These are phyloP conservation scores for Kwoniella sp. DNA, from an alignment of 768 basidiomycete species.

Conservation along the genomic window DNA sequence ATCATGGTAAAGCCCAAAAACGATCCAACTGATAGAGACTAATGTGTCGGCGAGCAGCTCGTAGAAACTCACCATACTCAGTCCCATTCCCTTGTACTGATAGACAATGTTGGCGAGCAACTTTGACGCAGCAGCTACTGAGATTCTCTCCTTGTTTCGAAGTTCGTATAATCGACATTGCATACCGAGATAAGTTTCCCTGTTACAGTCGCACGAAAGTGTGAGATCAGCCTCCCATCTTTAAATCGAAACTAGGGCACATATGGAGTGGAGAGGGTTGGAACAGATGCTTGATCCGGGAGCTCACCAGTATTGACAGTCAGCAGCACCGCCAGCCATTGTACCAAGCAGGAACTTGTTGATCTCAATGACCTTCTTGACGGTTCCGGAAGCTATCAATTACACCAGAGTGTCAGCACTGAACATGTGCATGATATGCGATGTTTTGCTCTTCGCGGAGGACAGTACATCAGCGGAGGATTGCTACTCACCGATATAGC, in stretches of 20 bases:
- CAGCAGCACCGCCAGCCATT: constrained; percentile 98
- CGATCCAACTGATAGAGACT: no score
- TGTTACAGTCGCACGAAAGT: no score
- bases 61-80: constrained; percentile 97
- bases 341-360: constrained; percentile 98
- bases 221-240: no score
- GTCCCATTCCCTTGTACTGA: constrained; percentile 97
- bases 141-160: constrained; percentile 91
- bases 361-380: constrained; percentile 99
- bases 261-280: no score
- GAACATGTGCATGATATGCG: background rate
- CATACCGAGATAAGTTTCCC: constrained; percentile 99
- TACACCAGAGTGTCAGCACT: background rate
- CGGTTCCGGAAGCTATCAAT: constrained; percentile 81
- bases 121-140: constrained; percentile 98
- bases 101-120: constrained; percentile 97
- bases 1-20: no score
- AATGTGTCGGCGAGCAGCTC: no score
- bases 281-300: background rate
- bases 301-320: constrained; percentile 57
- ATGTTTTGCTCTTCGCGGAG: no score
- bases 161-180: constrained; percentile 97
- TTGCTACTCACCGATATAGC: constrained; percentile 86
- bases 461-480: no score
- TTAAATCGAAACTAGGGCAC: no score